A percentile compares a stretch with the other conserved stretches of the same genome.
These are phyloP conservation scores for Tylopilus rubrobrunneus DNA, from an alignment of 768 basidiomycete genomes.

Conservation along the genomic window DNA sequence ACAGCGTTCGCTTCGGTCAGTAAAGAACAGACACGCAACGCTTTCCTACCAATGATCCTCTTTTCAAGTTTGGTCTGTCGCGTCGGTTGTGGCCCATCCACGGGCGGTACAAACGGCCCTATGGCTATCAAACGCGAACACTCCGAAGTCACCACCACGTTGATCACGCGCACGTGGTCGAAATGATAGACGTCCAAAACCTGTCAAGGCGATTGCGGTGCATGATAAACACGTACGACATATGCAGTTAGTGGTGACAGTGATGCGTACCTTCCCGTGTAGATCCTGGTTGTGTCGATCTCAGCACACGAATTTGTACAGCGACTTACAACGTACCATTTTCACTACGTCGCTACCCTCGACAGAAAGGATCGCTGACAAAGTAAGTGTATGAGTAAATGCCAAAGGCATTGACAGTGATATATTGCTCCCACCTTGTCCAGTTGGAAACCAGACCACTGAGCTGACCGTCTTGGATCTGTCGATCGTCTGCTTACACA, in stretches of 20 bases:
- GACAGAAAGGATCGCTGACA: slow-evolving; percentile 46
- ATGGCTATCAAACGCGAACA: slow-evolving; percentile 43
- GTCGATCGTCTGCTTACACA: slow-evolving; percentile 47
- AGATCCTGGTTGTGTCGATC: slow-evolving; percentile 32
- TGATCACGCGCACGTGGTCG: slow-evolving; percentile 43
- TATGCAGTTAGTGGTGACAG: no score
- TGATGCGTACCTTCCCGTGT: slow-evolving; percentile 33
- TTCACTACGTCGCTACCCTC: slow-evolving; percentile 45
- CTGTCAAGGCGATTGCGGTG: slow-evolving; percentile 10
- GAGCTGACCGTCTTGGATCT: slow-evolving; percentile 42
- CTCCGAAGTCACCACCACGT: slow-evolving; percentile 48
- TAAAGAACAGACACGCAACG: not conserved
- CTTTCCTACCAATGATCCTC: slow-evolving; percentile 43
- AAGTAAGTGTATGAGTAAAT: not conserved
- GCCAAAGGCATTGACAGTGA: no score
- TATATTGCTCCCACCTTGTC: slow-evolving; percentile 34
- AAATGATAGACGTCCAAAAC: slow-evolving; percentile 41
- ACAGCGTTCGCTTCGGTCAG: slow-evolving; percentile 32
- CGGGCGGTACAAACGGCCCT: slow-evolving; percentile 40
- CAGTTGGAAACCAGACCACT: slow-evolving; percentile 47
- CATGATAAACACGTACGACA: not conserved
- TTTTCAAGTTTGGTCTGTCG: slow-evolving; percentile 47
- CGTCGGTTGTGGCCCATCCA: slow-evolving; percentile 42
- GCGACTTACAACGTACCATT: slow-evolving; percentile 30
- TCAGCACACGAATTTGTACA: not conserved